These are phyloP conservation scores for Heliamphora pulchella DNA, from an alignment of 179 eudicot species.

Conservation along the genomic window DNA sequence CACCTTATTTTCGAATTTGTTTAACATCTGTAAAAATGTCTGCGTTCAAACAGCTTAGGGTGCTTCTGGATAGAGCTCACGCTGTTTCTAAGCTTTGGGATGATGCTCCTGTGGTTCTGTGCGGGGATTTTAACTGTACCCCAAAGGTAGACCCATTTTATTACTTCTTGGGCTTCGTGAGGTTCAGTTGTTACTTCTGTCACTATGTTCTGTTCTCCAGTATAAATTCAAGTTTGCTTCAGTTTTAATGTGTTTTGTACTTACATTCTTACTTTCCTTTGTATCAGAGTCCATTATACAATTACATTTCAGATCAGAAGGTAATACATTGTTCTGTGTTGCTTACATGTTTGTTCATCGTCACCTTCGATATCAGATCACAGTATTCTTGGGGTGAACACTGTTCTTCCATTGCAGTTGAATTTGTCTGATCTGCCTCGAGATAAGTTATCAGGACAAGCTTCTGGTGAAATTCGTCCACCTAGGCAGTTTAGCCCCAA, in stretches of 20 bases:
- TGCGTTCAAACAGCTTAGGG: conserved; percentile 51
- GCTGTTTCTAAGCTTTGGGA: conserved; percentile 84
- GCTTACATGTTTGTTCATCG: neutral
- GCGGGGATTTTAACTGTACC: conserved; percentile 91
- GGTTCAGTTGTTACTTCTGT: neutral
- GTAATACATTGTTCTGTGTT: conserved; percentile 32
- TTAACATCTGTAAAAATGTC: neutral
- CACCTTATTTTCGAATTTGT: neutral
- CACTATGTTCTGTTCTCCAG: neutral
- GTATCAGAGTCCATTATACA: conserved; percentile 85
- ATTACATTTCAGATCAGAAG: conserved; percentile 72
- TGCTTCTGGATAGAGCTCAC: conserved; percentile 68
- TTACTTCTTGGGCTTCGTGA: neutral
- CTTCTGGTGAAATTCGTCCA: conserved; percentile 57
- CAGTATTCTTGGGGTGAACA: neutral
- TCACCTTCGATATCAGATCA: too few relatives aligned
- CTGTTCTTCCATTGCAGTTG: conserved; percentile 45
- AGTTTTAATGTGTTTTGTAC: conserved; percentile 9
- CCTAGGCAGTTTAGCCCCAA: conserved; percentile 33
- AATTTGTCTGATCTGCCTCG: conserved; percentile 66
- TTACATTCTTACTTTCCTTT: conserved; percentile 16
- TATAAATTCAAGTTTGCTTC: conserved; percentile 9
- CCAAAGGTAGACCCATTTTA: conserved; percentile 53
- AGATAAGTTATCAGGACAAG: conserved; percentile 87
- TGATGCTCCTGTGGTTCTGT: conserved; percentile 82